Evolutionary conservation across 1,284 basidiomycete genomes (phyloP).

Genomic region (Anthracocystis panici-leucophaei): DNA sequence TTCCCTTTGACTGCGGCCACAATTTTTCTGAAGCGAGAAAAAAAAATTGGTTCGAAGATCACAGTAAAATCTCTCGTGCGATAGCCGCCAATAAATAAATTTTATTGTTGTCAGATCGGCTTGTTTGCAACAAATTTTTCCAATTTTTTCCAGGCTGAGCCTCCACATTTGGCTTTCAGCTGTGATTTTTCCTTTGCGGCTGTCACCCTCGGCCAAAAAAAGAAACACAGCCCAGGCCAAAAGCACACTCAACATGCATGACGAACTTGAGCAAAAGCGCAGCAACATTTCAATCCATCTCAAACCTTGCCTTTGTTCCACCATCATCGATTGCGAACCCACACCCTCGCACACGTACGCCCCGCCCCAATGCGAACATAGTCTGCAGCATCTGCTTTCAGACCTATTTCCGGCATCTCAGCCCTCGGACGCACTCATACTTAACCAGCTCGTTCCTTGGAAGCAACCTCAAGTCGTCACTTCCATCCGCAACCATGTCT

Average conservation of each 20-base stretch:
- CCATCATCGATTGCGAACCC: constrained; percentile 1
- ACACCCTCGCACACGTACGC: background rate
- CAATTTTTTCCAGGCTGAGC: too few relatives aligned
- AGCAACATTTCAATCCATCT: background rate
- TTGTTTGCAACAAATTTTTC: background rate
- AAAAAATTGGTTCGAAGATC: constrained; percentile 9
- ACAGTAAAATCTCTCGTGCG: constrained; percentile 22
- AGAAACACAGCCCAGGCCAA: background rate
- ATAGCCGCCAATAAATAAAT: background rate
- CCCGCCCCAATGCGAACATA: background rate
- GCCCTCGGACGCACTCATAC: too few relatives aligned
- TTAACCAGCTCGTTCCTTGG: too few relatives aligned
- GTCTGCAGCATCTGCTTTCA: background rate
- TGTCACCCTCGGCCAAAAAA: constrained; percentile 7
- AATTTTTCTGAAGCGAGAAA: constrained; percentile 20
- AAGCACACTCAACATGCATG: constrained; percentile 9
- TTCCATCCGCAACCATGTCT: constrained; percentile 17
- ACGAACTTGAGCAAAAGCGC: constrained; percentile 2
- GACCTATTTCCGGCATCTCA: too few relatives aligned
- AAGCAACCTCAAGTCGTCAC: background rate
- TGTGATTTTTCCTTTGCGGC: constrained; percentile 8
- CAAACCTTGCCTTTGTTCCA: background rate
- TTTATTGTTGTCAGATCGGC: constrained; percentile 10
- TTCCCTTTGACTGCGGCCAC: constrained; percentile 32
- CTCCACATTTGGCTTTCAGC: constrained; percentile 40